These are phyloP conservation scores for Austroboletus eburneus DNA, from an alignment of 768 basidiomycete genomes.

Conservation along the genomic window DNA sequence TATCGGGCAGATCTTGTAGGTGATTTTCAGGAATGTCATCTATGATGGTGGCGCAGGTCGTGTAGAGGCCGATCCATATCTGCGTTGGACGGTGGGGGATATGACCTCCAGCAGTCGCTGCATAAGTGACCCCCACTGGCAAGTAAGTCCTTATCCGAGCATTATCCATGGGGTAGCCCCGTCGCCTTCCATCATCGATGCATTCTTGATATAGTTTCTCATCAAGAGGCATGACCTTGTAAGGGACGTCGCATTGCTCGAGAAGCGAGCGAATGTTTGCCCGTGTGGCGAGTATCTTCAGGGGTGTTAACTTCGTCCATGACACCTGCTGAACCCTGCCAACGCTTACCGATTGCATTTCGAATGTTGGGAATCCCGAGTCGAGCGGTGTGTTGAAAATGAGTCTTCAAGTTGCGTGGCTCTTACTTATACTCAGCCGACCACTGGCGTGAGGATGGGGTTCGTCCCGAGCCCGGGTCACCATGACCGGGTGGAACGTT, in stretches of 20 bases:
- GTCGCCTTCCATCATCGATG: slow-evolving; percentile 15
- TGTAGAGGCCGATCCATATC: slow-evolving; percentile 37
- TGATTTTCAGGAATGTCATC: slow-evolving; percentile 34
- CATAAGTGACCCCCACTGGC: slow-evolving; percentile 28
- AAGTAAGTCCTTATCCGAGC: slow-evolving; percentile 26
- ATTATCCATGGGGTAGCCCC: slow-evolving; percentile 27
- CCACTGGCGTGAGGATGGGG: too few species aligned
- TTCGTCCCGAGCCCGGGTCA: neutral
- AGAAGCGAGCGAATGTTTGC: neutral
- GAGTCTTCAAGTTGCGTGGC: neutral
- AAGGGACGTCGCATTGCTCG: slow-evolving; percentile 12
- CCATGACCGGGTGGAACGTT: neutral
- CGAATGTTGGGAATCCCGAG: neutral
- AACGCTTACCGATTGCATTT: neutral
- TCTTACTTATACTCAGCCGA: neutral
- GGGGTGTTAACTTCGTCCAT: neutral
- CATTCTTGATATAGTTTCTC: slow-evolving; percentile 20
- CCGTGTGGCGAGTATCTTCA: neutral
- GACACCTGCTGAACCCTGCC: too few species aligned
- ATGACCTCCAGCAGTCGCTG: slow-evolving; percentile 27
- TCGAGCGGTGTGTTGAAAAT: neutral
- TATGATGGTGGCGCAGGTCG: slow-evolving; percentile 33
- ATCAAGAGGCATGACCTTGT: slow-evolving; percentile 12
- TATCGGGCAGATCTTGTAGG: slow-evolving; percentile 11
- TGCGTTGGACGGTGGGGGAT: slow-evolving; percentile 17